Conservation (phyloP, 805 yeast species). For the Wilhelminamyces savonicus region DNA sequence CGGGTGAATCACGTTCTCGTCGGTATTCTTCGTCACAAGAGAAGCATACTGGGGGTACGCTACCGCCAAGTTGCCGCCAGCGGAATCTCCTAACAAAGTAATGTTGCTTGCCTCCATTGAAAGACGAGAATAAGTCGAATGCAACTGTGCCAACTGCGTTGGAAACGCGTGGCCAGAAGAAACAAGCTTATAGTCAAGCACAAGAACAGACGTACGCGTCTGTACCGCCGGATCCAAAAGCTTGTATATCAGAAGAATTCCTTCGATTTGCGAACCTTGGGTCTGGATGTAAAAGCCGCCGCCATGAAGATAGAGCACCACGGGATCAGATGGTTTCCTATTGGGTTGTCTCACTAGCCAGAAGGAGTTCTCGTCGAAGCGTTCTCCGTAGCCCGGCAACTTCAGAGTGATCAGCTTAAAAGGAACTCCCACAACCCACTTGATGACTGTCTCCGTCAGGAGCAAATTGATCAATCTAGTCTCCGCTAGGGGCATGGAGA, state of each 20-base stretch:
- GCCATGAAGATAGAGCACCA: slow-evolving; percentile 32
- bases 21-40: background rate
- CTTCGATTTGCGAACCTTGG: slow-evolving; percentile 22
- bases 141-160: slow-evolving; percentile 24
- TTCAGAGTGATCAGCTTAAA: too few species aligned
- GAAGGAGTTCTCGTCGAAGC: slow-evolving; percentile 20
- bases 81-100: slow-evolving; percentile 35
- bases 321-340: slow-evolving; percentile 19
- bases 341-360: slow-evolving; percentile 29
- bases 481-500: too few species aligned
- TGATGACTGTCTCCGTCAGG: too few species aligned
- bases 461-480: too few species aligned
- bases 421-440: too few species aligned
- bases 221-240: slow-evolving; percentile 18
- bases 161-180: slow-evolving; percentile 26
- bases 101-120: slow-evolving; percentile 12
- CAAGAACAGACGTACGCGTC: slow-evolving; percentile 16
- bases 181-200: slow-evolving; percentile 26
- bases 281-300: slow-evolving; percentile 33
- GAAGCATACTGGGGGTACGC: slow-evolving; percentile 17
- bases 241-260: slow-evolving; percentile 20
- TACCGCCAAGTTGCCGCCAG: slow-evolving; percentile 34
- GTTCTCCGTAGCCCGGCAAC: slow-evolving; percentile 27
- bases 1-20: slow-evolving; percentile 15
- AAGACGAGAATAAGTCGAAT: slow-evolving; percentile 16